phyloP scores from a whole-genome alignment of 2,329 filamentous ascomycete genomes.

The Beauveria rudraprayagi region DNA sequence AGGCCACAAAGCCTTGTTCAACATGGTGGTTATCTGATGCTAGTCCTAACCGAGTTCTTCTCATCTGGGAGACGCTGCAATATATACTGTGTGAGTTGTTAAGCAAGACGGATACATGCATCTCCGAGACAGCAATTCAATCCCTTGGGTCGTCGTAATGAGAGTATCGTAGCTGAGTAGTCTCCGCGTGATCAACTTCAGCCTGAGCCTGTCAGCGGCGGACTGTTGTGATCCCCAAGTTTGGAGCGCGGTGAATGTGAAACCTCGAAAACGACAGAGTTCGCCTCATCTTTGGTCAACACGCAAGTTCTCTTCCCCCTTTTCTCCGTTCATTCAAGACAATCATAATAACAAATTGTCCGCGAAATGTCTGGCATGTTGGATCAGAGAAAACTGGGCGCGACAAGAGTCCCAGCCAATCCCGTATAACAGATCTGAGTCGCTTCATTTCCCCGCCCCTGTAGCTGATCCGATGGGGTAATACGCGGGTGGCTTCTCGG shows the following conservation, averaged over 20 bases:
- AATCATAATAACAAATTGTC: neutral
- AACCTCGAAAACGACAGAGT: neutral
- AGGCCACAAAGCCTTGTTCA: neutral
- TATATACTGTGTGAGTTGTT: neutral
- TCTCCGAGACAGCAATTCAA: neutral
- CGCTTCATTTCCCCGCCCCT: conserved; percentile 6
- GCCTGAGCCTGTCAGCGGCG: neutral
- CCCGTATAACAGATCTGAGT: conserved; percentile 6
- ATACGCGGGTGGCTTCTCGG: too few species aligned
- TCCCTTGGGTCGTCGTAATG: too few species aligned
- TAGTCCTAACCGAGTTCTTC: neutral
- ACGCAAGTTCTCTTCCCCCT: neutral
- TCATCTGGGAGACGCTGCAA: neutral
- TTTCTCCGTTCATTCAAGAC: neutral
- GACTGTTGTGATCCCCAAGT: neutral
- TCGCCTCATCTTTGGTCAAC: neutral
- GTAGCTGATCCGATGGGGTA: neutral
- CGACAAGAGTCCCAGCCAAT: neutral
- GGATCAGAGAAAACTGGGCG: neutral
- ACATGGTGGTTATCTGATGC: neutral
- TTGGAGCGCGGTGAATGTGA: neutral
- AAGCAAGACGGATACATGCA: neutral
- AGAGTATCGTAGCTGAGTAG: neutral
- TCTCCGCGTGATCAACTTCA: neutral
- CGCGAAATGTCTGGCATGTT: neutral